A percentile compares a stretch with the other conserved stretches of the same genome.
These are phyloP conservation scores for Trichoderma atroviride DNA, from an alignment of 2,329 filamentous ascomycete genomes.

Conservation along the genomic window DNA sequence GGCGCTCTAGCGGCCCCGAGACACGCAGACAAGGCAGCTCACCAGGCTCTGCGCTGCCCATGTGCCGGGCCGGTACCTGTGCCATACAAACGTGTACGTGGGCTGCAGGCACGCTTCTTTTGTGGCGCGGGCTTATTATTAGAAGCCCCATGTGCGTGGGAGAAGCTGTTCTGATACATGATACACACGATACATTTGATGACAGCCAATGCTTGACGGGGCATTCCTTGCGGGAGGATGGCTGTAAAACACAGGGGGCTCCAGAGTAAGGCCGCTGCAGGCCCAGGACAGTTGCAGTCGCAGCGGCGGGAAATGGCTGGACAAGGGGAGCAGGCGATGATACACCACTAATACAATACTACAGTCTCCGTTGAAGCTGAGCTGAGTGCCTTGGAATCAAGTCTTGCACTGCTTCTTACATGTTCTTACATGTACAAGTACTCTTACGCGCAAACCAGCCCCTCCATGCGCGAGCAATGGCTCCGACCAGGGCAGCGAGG, in stretches of 20 bases:
- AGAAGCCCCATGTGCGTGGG: background rate
- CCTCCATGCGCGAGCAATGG: background rate
- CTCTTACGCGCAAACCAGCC: background rate
- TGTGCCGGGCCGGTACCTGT: background rate
- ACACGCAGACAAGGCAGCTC: slow-evolving; percentile 3
- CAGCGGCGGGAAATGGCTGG: background rate
- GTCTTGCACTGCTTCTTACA: background rate
- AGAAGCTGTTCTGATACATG: background rate
- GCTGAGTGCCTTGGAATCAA: background rate
- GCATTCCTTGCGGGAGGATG: background rate
- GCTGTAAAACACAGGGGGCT: slow-evolving; percentile 14
- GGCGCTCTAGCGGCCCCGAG: background rate
- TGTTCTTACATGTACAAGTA: too few relatives aligned
- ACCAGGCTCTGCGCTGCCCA: background rate
- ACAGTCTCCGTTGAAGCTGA: background rate
- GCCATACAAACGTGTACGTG: background rate
- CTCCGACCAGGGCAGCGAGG: slow-evolving; percentile 18
- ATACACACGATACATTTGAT: background rate
- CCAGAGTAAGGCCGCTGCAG: background rate
- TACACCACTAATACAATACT: background rate
- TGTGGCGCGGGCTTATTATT: slow-evolving; percentile 13
- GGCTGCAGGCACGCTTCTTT: background rate
- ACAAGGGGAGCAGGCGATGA: background rate
- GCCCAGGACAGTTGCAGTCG: background rate
- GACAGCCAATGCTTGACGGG: background rate